Percentiles rank a stretch among this genome's conserved stretches.
phyloP scores from a whole-genome alignment of 306 rosid species.

The peach (Prunus persica) region DNA sequence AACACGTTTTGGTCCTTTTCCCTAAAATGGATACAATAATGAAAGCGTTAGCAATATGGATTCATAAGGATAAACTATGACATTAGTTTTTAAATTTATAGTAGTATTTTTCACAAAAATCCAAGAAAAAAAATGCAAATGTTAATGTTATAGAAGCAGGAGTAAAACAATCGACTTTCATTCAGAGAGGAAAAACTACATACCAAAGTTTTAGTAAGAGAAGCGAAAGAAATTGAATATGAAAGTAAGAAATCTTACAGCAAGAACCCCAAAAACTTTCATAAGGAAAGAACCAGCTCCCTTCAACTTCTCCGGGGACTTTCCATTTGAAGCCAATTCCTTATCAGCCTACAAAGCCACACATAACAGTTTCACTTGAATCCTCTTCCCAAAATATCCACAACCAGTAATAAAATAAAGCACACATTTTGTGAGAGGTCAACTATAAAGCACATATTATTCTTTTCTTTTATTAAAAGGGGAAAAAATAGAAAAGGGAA shows the following conservation, averaged over 20 bases:
- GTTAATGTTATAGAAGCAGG: neutral
- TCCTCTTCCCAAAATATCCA: constrained; percentile 6
- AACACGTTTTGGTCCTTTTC: constrained; percentile 94
- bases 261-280: constrained; percentile 96
- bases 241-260: constrained; percentile 34
- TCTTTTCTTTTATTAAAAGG: neutral
- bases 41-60: constrained; percentile 19
- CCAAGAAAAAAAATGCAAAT: neutral
- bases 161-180: neutral
- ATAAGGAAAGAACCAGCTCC: constrained; percentile 96
- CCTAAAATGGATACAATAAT: constrained; percentile 43
- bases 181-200: too few relatives aligned
- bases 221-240: neutral
- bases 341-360: constrained; percentile 57
- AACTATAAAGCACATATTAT: neutral
- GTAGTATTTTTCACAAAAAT: neutral
- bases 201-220: neutral
- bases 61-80: neutral
- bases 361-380: neutral
- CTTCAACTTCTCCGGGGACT: constrained; percentile 87
- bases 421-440: neutral
- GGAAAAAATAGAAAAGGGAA: neutral
- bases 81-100: neutral
- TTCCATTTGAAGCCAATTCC: constrained; percentile 73
- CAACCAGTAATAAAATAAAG: neutral